phyloP scores from a whole-genome alignment of 1,284 basidiomycete genomes.

The Psilocybe mexicana region DNA sequence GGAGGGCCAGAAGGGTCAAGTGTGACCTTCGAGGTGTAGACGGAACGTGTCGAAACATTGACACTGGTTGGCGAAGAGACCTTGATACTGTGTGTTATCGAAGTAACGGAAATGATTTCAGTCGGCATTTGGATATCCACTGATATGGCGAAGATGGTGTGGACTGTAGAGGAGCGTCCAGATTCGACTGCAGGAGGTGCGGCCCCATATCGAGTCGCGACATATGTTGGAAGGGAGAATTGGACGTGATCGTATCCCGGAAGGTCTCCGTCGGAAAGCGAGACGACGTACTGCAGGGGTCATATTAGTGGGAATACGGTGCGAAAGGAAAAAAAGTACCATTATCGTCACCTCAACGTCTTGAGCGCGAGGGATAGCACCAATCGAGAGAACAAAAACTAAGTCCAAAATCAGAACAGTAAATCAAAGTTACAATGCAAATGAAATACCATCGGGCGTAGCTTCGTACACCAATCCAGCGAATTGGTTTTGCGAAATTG shows the following conservation, averaged over 20 bases:
- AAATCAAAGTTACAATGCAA: not conserved
- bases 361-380: conserved; percentile 4
- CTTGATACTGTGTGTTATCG: not conserved
- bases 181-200: not conserved
- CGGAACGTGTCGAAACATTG: not conserved
- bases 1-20: not conserved
- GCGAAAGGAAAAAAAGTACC: not conserved
- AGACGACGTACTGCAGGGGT: not conserved
- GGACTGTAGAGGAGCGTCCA: not conserved
- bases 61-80: not conserved
- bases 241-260: conserved; percentile 7
- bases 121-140: conserved; percentile 5
- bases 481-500: conserved; percentile 4
- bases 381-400: conserved; percentile 11
- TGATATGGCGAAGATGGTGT: not conserved
- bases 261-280: conserved; percentile 7
- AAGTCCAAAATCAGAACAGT: not conserved
- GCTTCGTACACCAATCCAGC: conserved; percentile 7
- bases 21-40: not conserved
- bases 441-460: conserved; percentile 3
- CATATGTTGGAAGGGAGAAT: conserved; percentile 3
- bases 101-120: not conserved
- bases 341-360: conserved; percentile 7
- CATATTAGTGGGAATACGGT: not conserved
- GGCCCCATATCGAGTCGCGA: conserved; percentile 1